Conservation (phyloP, 2,329 filamentous ascomycete species). For the Capronia americana region DNA sequence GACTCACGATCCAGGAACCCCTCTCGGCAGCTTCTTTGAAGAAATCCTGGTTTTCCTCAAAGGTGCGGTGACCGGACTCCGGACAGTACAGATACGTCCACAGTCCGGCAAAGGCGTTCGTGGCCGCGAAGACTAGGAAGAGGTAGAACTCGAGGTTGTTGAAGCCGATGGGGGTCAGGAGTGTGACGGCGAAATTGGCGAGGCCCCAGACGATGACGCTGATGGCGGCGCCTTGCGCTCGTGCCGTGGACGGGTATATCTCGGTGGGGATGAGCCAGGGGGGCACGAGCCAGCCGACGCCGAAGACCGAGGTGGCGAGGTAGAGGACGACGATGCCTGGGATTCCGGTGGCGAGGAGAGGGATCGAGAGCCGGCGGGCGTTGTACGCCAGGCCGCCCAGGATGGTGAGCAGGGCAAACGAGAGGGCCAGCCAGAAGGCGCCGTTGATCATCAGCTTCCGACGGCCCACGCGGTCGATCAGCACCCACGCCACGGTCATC, state of each 20-base stretch:
- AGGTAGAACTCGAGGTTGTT: conserved; percentile 66
- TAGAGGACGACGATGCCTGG: conserved; percentile 41
- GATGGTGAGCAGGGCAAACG: conserved; percentile 41
- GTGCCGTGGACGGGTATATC: conserved; percentile 63
- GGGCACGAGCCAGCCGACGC: conserved; percentile 58
- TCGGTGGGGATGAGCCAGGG: conserved; percentile 61
- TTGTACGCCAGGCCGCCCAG: conserved; percentile 42
- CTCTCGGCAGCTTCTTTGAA: conserved; percentile 60
- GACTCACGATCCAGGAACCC: conserved; percentile 60
- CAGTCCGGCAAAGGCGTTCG: conserved; percentile 61
- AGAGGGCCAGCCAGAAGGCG: conserved; percentile 39
- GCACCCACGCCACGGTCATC: conserved; percentile 67
- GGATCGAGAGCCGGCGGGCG: conserved; percentile 32
- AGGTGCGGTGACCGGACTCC: conserved; percentile 63
- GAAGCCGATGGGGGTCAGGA: conserved; percentile 65
- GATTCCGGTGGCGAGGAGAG: conserved; percentile 39
- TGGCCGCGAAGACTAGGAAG: conserved; percentile 62
- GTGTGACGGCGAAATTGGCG: conserved; percentile 65
- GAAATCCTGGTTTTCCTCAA: conserved; percentile 67
- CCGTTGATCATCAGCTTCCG: conserved; percentile 41
- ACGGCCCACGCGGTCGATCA: conserved; percentile 53
- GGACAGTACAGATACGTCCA: conserved; percentile 61
- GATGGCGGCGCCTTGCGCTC: conserved; percentile 66
- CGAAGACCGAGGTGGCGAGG: conserved; percentile 54
- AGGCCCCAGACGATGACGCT: conserved; percentile 66